Evolutionary conservation across 306 rosid genomes (phyloP), one percentile per base, ranked within the genome.

Genomic region (Lupinus albus): DNA sequence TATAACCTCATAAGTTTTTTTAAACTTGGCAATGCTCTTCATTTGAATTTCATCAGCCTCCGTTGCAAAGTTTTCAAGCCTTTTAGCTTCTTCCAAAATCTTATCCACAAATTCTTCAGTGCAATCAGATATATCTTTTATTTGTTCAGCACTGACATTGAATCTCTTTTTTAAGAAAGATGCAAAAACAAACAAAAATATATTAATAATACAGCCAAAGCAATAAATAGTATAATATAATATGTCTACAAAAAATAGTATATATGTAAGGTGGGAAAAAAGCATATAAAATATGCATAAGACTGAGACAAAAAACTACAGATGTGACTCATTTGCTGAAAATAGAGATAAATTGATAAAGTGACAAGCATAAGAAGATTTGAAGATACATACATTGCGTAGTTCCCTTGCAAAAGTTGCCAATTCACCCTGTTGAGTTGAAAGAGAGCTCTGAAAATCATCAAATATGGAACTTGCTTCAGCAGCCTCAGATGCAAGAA

Each of bases 391-490:
- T 39, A 94, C 99, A 83, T 91, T 80, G 57, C 87, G 79, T 64
- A 94, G 55, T 58, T 91, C 97, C 83, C 84, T 64, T 0, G 97
- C 92, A 80, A 88, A 87, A 57, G 58, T 25, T 49, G 82, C 70
- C 78, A 94, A 67, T 84, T 86, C 99, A 25, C 83, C 86, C 35
- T 82, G 90, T 70, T 94, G 92, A 49, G 84, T 78, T 5, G 97
- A 86, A 20, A 94, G 95, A 39, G 84, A 55, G 53, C 75, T 78
- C 64, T 88, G 88, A 70, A 94, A 85, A 41, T 81, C 86, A 42
- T 85, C 90, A 81, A 90, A 83, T 65, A 88, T 86, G 15, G 83
- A 64, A 55, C 83, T 81, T 14, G 80, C 83, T 85, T 80, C 85
- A 2, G 80, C 67, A 51, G 79, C 79, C 75, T 85, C 91, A 0